These are phyloP conservation scores for Botrytis galanthina DNA, from an alignment of 2,329 filamentous ascomycete species.

Conservation along the genomic window DNA sequence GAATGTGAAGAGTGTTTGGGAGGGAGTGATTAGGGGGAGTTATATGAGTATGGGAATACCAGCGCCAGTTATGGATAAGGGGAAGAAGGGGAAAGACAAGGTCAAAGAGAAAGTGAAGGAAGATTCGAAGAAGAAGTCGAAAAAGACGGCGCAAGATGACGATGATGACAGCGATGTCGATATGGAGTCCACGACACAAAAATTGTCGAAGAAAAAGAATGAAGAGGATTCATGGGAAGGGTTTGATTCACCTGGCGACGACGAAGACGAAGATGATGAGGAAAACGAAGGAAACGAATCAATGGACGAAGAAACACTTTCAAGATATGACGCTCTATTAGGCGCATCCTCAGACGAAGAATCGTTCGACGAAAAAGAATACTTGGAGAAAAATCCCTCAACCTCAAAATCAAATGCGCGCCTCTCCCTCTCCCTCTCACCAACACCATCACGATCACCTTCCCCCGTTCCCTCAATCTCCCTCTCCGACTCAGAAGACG, in stretches of 20 bases:
- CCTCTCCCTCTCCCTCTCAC: constrained; percentile 30
- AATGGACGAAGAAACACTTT: constrained; percentile 33
- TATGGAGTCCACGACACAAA: constrained; percentile 7
- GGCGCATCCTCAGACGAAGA: constrained; percentile 38
- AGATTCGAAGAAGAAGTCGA: constrained; percentile 11
- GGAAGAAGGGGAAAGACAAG: constrained; percentile 25
- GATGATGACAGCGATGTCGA: constrained; percentile 19
- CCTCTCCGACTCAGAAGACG: constrained; percentile 19
- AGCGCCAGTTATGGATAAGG: constrained; percentile 28
- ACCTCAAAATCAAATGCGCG: constrained; percentile 18
- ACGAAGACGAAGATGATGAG: constrained; percentile 18
- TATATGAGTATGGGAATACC: constrained; percentile 36
- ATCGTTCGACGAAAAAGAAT: constrained; percentile 32
- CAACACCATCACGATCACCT: constrained; percentile 26
- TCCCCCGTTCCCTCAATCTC: constrained; percentile 16
- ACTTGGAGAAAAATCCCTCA: constrained; percentile 23
- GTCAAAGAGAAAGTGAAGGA: constrained; percentile 23
- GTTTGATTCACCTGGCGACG: constrained; percentile 26
- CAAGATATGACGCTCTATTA: constrained; percentile 35
- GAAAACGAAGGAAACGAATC: constrained; percentile 28
- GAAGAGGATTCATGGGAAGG: constrained; percentile 27
- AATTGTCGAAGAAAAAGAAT: background rate
- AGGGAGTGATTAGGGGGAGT: constrained; percentile 38
- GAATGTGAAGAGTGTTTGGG: constrained; percentile 49
- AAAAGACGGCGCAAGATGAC: constrained; percentile 12